Base-by-base conservation (phyloP, 2,329 filamentous ascomycete species). In the Chalaropsis thielavioides region DNA sequence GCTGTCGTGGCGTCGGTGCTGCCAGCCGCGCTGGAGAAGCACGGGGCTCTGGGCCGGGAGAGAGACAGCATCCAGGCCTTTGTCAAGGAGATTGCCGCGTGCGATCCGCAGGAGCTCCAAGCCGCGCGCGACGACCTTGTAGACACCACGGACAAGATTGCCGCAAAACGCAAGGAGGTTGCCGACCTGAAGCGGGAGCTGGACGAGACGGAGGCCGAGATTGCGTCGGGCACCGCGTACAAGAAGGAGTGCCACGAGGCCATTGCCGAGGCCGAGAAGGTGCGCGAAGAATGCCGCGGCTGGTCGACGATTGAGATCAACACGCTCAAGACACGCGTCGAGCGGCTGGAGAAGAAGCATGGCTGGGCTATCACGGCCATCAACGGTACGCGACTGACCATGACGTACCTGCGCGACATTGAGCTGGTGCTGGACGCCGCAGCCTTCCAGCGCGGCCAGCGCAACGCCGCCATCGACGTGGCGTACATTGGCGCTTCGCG, bases 231-330 rank as follows among this genome's bases (percentile, higher is more conserved):
- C 7, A 80, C 85, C 66, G 81, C 84, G 70, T 51, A 60, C 11
- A 96, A 92, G 72, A 75, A 84, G 64, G 81, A 85, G 69, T 90
- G 82, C 69, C 71, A 87, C 38, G 80, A 83, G 35, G 88, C 94
- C 60, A 96, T 95, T 66, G 81, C 84, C 66, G 86, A 90, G 70
- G 89, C 92, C 0, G 91, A 96, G 73, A 86, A 85, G 68, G 80
- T 95, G 31, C 83, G 89, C 68, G 91, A 96, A 73, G 89, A 95
- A 71, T 95, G 88, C 72, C 85, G 92, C 63, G 92, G 92, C 46
- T 96, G 92, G 87, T 92, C 87, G 65, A 83, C 86, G 63, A 85
- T 81, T 35, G 94, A 97, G 75, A 89, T 97, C 68, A 82, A 82
- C 68, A 77, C 79, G 46, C 78, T 95, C n/a, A 91, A 92, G 81